Percentiles rank a stretch among this genome's conserved stretches.
Conservation (phyloP, 192 early-diverging fungal genomes). For the Pilaira anomala region DNA sequence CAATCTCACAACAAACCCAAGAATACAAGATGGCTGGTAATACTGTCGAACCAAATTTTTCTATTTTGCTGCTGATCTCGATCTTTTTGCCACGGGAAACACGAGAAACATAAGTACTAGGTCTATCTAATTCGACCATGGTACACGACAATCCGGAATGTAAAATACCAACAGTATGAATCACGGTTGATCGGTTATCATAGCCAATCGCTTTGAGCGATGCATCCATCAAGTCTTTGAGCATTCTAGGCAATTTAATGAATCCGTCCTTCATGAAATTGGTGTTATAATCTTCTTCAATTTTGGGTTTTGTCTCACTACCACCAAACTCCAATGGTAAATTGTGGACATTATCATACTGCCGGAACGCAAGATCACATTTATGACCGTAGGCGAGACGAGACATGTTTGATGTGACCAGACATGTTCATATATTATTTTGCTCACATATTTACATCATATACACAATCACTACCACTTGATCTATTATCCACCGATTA, state of each 20-base stretch:
- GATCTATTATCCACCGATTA: too few species aligned
- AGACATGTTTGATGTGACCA: too few species aligned
- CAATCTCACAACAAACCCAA: not conserved
- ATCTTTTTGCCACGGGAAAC: not conserved
- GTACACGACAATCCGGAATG: not conserved
- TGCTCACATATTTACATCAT: too few species aligned
- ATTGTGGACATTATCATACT: not conserved
- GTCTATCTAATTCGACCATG: not conserved
- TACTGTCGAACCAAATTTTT: not conserved
- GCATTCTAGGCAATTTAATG: not conserved
- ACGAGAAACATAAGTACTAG: not conserved
- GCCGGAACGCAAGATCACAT: not conserved
- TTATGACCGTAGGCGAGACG: not conserved
- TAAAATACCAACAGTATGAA: not conserved
- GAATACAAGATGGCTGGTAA: not conserved
- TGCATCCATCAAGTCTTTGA: not conserved
- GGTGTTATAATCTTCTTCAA: not conserved
- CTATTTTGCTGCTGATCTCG: not conserved
- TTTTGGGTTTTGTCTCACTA: not conserved
- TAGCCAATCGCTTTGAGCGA: not conserved
- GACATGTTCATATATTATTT: too few species aligned
- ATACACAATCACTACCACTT: too few species aligned
- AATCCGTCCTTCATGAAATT: not conserved
- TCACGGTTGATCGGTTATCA: not conserved
- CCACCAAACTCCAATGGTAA: not conserved